These are phyloP conservation scores for Metarhizium guizhouense DNA, from an alignment of 2,329 filamentous ascomycete genomes.

Conservation along the genomic window DNA sequence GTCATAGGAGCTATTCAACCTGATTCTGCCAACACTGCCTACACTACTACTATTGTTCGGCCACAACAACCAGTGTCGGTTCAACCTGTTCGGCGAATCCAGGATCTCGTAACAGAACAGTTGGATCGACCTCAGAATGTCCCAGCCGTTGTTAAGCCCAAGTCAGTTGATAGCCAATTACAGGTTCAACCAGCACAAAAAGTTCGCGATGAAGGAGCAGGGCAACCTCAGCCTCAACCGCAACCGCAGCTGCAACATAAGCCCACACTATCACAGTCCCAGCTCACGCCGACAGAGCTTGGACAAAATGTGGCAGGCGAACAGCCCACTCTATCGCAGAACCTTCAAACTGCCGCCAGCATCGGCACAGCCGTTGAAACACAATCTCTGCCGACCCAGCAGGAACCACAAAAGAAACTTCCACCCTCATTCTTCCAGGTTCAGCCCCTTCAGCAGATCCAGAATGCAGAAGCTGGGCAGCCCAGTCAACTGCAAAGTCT, in stretches of 20 bases:
- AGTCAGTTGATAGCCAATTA: too few species aligned
- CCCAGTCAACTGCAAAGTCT: too few species aligned
- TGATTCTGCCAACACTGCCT: background rate
- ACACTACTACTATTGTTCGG: background rate
- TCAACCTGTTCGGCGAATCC: too few species aligned
- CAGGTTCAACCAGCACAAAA: too few species aligned
- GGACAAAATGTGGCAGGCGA: background rate
- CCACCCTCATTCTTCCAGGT: background rate
- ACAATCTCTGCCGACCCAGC: background rate
- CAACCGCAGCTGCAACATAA: too few species aligned
- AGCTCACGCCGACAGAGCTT: background rate
- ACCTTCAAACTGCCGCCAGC: background rate
- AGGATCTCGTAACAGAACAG: too few species aligned
- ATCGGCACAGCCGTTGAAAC: background rate
- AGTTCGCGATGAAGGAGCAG: too few species aligned
- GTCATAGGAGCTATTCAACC: background rate
- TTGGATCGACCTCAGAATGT: too few species aligned
- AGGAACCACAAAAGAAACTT: background rate
- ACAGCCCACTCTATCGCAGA: background rate
- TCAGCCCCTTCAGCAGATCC: background rate
- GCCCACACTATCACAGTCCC: background rate
- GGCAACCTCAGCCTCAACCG: too few species aligned
- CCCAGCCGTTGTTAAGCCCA: too few species aligned
- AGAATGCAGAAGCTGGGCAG: background rate
- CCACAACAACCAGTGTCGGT: background rate